Base-by-base conservation (phyloP, 2,329 filamentous ascomycete species). In the Talaromyces marneffei region DNA sequence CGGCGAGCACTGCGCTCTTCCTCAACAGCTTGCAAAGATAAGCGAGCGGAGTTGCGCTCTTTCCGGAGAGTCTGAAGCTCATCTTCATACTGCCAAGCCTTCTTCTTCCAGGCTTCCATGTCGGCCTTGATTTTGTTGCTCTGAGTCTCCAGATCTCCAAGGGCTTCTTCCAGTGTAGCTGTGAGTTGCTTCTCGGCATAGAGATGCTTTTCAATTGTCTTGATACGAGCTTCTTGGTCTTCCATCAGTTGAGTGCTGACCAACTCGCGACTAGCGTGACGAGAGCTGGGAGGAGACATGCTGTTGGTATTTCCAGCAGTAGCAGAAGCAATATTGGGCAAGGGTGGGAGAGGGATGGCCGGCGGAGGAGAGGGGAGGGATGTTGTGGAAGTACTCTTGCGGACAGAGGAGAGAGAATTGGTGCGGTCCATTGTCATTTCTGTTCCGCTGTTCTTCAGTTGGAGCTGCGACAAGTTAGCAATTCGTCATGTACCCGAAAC, bases 181-280 rank as follows among this genome's bases (percentile, higher is more conserved):
- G 93, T 99, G 62, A 99, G 87, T 75, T 97, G 93, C 74, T 96
- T 96, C 81, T 99, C 94, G 3, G 94, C 94, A 66, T 90, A 89
- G 25, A 99, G 84, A 72, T 97, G 92, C 80, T 97, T 97, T 81
- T 99, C 93, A 65, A 99, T 96, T 6, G 91, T 95, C 63, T 90
- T 88, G 72, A 99, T 95, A 65, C 92, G 92, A 46, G 91, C 90
- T 73, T 99, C 94, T 74, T 97, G 92, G 69, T 99, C 94, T 71
- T 97, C 93, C 63, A 93, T 91, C 60, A 96, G 84, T 70, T 97
- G 92, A 55, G 87, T 85, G 62, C 88, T 84, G 57, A 87, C 82
- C 61, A 86, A 83, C 69, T 96, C 91, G 74, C 94, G 95, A 80
- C 91, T 95, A 18, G 86, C 82, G 62, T 92, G 91, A 10, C 91